Evolutionary conservation across 2,329 filamentous ascomycete species (phyloP), one percentile per base, ranked within the genome.

Genomic region (Fusarium musae): DNA sequence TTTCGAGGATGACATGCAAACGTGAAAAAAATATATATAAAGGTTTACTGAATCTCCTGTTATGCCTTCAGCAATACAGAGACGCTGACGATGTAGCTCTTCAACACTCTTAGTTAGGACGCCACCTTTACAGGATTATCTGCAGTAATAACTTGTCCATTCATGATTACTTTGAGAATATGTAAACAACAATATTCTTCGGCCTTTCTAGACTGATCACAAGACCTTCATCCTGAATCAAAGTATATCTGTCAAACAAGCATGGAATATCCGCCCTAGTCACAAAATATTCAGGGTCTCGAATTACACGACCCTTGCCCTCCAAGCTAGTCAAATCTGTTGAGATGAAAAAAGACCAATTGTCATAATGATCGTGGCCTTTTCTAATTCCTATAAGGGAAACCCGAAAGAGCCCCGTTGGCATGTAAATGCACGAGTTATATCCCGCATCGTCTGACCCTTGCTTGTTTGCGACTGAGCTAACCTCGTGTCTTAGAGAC

Each of bases 371-470:
- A 19, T 50, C 46, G 59, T 62, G 68, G 57, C 52, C 28, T 72
- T 65, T 69, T 59, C 17, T 10, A 19, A 34, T 59, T 64, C 59
- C 56, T 43, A 57, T 49, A 47, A 17, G 23, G 59, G 59, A 56
- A 69, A 46, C 9, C 71, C 66, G 71, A 73, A 43, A 54, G 67
- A 61, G 59, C 44, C 34, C 67, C 57, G 52, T 54, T 37, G 61
- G 46, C 40, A 15, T 49, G 43, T 40, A 56, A 46, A 44, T 28
- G 37, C 39, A 37, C 28, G n/a, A 39, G 49, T 59, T 74, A 74
- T 74, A 73, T 73, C 71, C 71, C 71, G 70, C 71, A 73, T 42
- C 32, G 62, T 43, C 52, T 39, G 19, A 63, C 47, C 71, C 71
- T 57, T 67, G 71, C 67, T 46, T 56, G 39, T 60, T 34, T 40